These are phyloP conservation scores for Avena atlantica DNA, from an alignment of 176 grass and related monocot species.

Conservation along the genomic window DNA sequence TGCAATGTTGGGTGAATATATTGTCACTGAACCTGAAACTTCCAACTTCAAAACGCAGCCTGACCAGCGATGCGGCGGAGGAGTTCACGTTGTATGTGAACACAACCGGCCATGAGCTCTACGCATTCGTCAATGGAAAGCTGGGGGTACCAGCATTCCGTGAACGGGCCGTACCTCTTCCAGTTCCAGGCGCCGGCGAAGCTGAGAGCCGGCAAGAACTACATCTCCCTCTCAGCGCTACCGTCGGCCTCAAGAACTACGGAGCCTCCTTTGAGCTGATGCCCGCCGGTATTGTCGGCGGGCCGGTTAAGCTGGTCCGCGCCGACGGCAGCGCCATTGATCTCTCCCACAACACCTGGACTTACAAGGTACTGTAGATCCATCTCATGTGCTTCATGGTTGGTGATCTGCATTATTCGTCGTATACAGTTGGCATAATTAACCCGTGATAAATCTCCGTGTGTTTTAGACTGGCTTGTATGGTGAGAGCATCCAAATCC, in stretches of 20 bases:
- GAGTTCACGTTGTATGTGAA: constrained; percentile 20
- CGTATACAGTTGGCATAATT: not conserved
- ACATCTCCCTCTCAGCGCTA: constrained; percentile 58
- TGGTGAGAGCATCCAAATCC: constrained; percentile 51
- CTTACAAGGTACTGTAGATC: constrained; percentile 44
- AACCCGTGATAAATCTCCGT: not conserved
- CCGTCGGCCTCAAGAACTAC: constrained; percentile 55
- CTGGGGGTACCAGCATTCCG: constrained; percentile 21
- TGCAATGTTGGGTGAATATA: not conserved
- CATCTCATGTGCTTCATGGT: not conserved
- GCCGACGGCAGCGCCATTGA: constrained; percentile 9
- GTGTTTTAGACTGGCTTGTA: constrained; percentile 53
- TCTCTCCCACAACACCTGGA: constrained; percentile 54
- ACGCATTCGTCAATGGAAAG: constrained; percentile 28
- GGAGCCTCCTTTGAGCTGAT: constrained; percentile 4
- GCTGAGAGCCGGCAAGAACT: constrained; percentile 32
- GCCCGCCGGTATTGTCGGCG: not conserved
- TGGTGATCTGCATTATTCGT: too few species aligned
- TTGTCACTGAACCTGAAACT: not conserved
- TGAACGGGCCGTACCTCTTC: not conserved
- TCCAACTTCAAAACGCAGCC: not conserved
- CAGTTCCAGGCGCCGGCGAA: constrained; percentile 12
- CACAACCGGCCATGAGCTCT: constrained; percentile 29
- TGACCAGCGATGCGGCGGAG: not conserved
- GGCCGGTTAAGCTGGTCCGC: not conserved